phyloP scores from a whole-genome alignment of 1,139 yeast genomes.

The Debaryomycetaceae sp. region DNA sequence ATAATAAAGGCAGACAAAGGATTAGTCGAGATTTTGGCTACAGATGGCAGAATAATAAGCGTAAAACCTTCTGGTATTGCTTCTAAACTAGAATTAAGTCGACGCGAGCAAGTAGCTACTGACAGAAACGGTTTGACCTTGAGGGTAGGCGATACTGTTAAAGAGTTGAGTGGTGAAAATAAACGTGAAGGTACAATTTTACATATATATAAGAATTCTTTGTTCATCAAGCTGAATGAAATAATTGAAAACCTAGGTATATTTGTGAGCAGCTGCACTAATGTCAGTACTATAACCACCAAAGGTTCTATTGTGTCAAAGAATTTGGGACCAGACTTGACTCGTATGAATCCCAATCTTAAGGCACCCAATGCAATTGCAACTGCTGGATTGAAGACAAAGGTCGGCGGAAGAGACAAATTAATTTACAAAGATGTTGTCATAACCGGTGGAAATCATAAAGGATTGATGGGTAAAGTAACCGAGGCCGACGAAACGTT shows the following conservation, averaged over 20 bases:
- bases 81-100: conserved; percentile 60
- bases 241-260: conserved; percentile 87
- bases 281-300: conserved; percentile 80
- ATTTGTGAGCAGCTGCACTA: conserved; percentile 72
- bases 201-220: conserved; percentile 76
- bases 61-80: conserved; percentile 80
- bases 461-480: conserved; percentile 91
- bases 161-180: conserved; percentile 64
- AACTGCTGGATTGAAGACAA: conserved; percentile 55
- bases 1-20: conserved; percentile 88
- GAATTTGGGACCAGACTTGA: conserved; percentile 62
- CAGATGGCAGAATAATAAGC: conserved; percentile 73
- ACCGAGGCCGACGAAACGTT: conserved; percentile 88
- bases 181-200: conserved; percentile 80
- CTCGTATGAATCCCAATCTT: conserved; percentile 84
- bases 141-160: conserved; percentile 87
- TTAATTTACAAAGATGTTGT: conserved; percentile 81
- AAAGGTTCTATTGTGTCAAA: conserved; percentile 65
- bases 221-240: conserved; percentile 78
- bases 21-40: conserved; percentile 73
- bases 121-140: conserved; percentile 84
- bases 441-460: conserved; percentile 85
- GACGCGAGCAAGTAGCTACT: conserved; percentile 78
- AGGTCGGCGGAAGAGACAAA: conserved; percentile 72
- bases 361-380: conserved; percentile 38